Conservation (phyloP, 2,329 filamentous ascomycete genomes). For the Cytospora paraplurivora region DNA sequence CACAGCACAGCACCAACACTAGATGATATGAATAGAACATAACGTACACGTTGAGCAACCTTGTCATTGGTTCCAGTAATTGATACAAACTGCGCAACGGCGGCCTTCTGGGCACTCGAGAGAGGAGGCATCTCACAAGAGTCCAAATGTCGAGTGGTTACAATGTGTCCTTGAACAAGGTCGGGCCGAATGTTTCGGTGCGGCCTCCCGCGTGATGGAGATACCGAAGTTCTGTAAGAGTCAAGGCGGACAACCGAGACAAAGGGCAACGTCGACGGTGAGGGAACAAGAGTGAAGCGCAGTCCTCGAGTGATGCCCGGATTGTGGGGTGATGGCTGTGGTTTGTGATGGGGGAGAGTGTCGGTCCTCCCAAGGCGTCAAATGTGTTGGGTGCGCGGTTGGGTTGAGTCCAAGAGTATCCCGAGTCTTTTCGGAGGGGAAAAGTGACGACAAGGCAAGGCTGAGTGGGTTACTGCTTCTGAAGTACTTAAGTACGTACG, state of each 20-base stretch:
- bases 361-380: not conserved
- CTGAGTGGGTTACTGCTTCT: not conserved
- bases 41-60: slow-evolving; percentile 28
- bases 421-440: not conserved
- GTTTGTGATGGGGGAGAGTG: not conserved
- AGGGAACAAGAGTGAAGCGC: not conserved
- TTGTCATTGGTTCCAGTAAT: slow-evolving; percentile 29
- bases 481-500: not conserved
- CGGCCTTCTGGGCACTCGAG: slow-evolving; percentile 25
- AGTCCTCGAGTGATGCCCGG: not conserved
- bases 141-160: slow-evolving; percentile 1
- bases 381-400: not conserved
- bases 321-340: not conserved
- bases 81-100: slow-evolving; percentile 26
- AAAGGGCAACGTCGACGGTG: not conserved
- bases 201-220: slow-evolving; percentile 20
- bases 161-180: slow-evolving; percentile 10
- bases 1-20: not conserved
- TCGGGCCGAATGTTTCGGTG: slow-evolving; percentile 23
- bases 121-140: slow-evolving; percentile 27
- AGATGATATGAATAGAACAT: no score
- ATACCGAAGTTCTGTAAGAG: slow-evolving; percentile 4
- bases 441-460: slow-evolving; percentile 2
- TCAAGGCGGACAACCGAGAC: not conserved
- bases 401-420: not conserved